Conservation (phyloP, 345 rosid species). For the Laguncularia racemosa region DNA sequence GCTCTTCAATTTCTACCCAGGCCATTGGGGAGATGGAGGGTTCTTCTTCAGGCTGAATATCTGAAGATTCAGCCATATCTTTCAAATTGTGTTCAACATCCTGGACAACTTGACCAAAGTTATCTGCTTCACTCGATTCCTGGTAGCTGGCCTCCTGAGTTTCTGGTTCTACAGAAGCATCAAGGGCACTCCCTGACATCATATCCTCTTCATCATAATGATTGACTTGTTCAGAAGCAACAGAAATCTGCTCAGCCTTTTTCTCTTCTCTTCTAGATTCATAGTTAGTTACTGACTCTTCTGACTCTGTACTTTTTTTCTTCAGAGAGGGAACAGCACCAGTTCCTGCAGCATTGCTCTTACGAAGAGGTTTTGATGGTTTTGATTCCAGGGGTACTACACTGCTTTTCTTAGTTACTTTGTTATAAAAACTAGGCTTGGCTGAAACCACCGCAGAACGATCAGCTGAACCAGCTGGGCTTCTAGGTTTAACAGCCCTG, state of each 20-base stretch:
- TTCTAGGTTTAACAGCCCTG: constrained; percentile 28
- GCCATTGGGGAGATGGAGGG: constrained; percentile 46
- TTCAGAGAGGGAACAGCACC: constrained; percentile 13
- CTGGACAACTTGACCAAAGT: constrained; percentile 14
- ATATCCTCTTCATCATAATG: constrained; percentile 18
- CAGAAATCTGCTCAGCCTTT: constrained; percentile 19
- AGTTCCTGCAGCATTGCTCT: constrained; percentile 32
- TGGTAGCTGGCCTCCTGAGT: constrained; percentile 13
- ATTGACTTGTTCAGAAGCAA: constrained; percentile 17
- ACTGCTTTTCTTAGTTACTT: constrained; percentile 50
- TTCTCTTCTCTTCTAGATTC: constrained; percentile 20
- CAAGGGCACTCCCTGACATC: constrained; percentile 15
- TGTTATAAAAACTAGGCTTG: constrained; percentile 43
- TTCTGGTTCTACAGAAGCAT: constrained; percentile 20
- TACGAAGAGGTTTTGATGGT: constrained; percentile 48
- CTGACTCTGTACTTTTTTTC: constrained; percentile 22
- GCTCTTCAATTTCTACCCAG: constrained; percentile 61
- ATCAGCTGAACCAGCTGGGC: constrained; percentile 21
- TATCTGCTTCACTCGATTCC: constrained; percentile 18
- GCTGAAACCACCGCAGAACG: constrained; percentile 20
- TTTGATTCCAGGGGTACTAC: constrained; percentile 53
- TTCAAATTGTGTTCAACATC: constrained; percentile 19
- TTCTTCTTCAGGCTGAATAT: constrained; percentile 35
- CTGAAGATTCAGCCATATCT: constrained; percentile 16
- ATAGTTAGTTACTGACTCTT: constrained; percentile 19